Conservation (phyloP, 345 rosid species). For the Psidium friedrichsthalianum region DNA sequence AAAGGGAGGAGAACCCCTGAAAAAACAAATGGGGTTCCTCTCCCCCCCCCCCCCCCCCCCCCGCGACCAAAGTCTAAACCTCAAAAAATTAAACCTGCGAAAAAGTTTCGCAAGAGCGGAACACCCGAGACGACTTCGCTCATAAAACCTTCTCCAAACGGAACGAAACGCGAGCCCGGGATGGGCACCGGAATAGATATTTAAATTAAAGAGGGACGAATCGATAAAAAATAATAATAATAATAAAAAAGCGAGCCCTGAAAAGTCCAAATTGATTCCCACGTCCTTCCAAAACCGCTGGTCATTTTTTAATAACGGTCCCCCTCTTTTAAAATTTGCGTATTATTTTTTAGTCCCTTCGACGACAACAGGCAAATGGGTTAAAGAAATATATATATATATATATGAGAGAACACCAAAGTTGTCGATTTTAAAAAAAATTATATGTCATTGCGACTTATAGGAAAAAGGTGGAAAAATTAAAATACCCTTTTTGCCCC, state of each 20-base stretch:
- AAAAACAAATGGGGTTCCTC: constrained; percentile 9
- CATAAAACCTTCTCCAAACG: neutral
- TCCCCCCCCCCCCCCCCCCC: neutral
- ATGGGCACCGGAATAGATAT: neutral
- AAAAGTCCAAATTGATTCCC: constrained; percentile 26
- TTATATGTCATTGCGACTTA: neutral
- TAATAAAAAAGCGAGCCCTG: neutral
- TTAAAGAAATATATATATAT: neutral
- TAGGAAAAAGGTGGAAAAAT: neutral
- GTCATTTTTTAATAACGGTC: neutral
- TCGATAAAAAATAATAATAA: neutral
- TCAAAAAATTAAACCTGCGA: neutral
- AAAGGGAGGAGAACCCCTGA: neutral
- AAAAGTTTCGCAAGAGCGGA: neutral
- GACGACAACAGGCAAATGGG: neutral
- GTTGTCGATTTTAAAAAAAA: neutral
- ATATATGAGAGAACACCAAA: too few species aligned
- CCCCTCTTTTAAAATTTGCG: neutral
- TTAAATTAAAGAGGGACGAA: neutral
- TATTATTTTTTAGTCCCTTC: neutral
- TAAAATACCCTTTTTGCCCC: neutral
- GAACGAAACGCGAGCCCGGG: constrained; percentile 4
- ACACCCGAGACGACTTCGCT: neutral
- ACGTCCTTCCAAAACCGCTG: constrained; percentile 13
- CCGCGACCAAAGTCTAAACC: constrained; percentile 15